Evolutionary conservation across 495 filamentous ascomycete species (phyloP), one percentile per base, ranked within the genome.

Genomic region (Bombardia bombarda): DNA sequence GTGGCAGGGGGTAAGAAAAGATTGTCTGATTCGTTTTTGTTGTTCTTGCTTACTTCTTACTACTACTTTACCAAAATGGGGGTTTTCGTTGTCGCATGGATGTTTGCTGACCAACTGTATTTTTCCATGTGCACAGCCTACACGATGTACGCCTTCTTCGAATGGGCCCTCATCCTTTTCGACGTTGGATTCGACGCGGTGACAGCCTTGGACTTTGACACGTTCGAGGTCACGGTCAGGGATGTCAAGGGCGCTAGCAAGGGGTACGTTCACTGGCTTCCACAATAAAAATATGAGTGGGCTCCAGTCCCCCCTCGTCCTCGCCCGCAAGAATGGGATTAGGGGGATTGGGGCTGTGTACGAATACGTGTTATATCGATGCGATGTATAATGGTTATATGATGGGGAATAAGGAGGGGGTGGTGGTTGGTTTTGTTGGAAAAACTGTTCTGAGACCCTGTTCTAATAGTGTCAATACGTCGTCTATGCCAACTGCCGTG

Each of bases 231-330:
- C 48, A 78, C 89, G 55, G 72, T 99, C 43, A 83, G 77, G 62
- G 92, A 99, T 72, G 73, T 87, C 31, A 89, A 89, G 65, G 90
- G 92, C 40, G 66, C 82, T 56, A 90, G 84, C 69, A 92, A 90
- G 89, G 93, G 92, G 93, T 99, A 99, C 81, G 93, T 97, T 75
- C 79, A 81, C 64, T 86, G 87, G 87, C 87, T 97, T 76, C 93
- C 93, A 51, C 85, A 82, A 73, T 98, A 72, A n/a, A n/a, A n/a
- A n/a, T n/a, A n/a, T n/a, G n/a, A n/a, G n/a, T n/a, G n/a, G n/a
- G n/a, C n/a, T n/a, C n/a, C n/a, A n/a, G n/a, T n/a, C n/a, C n/a
- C n/a, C n/a, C n/a, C n/a, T n/a, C n/a, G n/a, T n/a, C n/a, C n/a
- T n/a, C n/a, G n/a, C n/a, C n/a, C n/a, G n/a, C n/a, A n/a, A n/a